Evolutionary conservation across 75 land plant species (phyloP).

Genomic region (Isoetes taiwanensis): DNA sequence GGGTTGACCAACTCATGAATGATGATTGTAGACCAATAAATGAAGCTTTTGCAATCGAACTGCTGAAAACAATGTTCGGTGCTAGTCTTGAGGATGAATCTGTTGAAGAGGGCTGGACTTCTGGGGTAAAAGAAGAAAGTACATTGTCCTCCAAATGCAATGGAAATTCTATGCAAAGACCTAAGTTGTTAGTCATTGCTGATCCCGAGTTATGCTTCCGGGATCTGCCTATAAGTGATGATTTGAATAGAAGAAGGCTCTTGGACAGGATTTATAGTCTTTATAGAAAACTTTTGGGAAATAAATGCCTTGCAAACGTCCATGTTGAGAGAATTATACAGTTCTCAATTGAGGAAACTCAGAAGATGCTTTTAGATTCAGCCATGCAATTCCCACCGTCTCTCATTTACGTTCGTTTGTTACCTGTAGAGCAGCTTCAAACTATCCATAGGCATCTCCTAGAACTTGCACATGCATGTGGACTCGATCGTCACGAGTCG

Average conservation of each 20-base stretch:
- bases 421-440: conserved; percentile 43
- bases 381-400: conserved; percentile 38
- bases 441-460: conserved; percentile 57
- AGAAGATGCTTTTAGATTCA: conserved; percentile 36
- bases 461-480: conserved; percentile 59
- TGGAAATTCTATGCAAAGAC: conserved; percentile 5
- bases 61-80: conserved; percentile 15
- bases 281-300: conserved; percentile 36
- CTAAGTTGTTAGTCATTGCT: background rate
- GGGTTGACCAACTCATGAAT: conserved; percentile 45
- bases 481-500: conserved; percentile 22
- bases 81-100: background rate
- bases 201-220: background rate
- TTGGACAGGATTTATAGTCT: conserved; percentile 49
- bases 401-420: conserved; percentile 58
- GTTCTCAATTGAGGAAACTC: conserved; percentile 50
- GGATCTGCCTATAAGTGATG: conserved; percentile 44
- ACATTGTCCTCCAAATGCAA: background rate
- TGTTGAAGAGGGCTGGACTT: background rate
- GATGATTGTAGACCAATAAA: conserved; percentile 66
- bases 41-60: conserved; percentile 28
- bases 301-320: conserved; percentile 49
- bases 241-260: conserved; percentile 41
- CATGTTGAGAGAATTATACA: conserved; percentile 62
- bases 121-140: background rate